Percentiles rank a stretch among this genome's conserved stretches.
phyloP scores from a whole-genome alignment of 2,329 filamentous ascomycete species.

The Tympanopsis confertula region DNA sequence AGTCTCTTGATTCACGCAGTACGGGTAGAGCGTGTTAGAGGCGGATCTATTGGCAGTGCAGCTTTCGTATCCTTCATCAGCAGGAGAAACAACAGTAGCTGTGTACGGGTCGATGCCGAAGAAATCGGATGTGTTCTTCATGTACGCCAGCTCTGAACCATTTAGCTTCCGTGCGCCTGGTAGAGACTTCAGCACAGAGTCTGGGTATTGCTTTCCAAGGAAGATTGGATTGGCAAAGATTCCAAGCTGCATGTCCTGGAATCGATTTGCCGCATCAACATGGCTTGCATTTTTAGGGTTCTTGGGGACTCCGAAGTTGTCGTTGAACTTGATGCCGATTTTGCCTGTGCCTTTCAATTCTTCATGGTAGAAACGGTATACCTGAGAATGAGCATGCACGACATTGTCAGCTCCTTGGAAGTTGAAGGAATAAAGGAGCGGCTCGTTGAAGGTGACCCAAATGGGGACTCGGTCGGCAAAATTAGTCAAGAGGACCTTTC shows the following conservation, averaged over 20 bases:
- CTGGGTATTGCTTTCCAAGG: conserved; percentile 36
- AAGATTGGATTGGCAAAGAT: conserved; percentile 40
- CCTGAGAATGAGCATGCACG: conserved; percentile 33
- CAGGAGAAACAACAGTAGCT: conserved; percentile 36
- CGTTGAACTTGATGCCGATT: conserved; percentile 35
- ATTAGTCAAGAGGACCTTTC: conserved; percentile 35
- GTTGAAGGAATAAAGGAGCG: conserved; percentile 26
- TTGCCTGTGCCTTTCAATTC: conserved; percentile 36
- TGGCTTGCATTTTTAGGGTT: conserved; percentile 25
- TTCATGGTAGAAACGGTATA: conserved; percentile 41
- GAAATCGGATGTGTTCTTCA: conserved; percentile 39
- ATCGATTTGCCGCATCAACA: conserved; percentile 30
- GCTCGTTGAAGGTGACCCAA: conserved; percentile 43
- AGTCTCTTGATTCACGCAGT: conserved; percentile 36
- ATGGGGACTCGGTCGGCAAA: conserved; percentile 37
- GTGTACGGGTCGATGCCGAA: conserved; percentile 48
- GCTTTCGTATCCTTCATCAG: conserved; percentile 27
- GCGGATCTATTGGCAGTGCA: conserved; percentile 30
- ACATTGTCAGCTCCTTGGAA: conserved; percentile 25
- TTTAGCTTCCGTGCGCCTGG: conserved; percentile 32
- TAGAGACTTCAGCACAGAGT: conserved; percentile 29
- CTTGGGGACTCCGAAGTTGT: conserved; percentile 36
- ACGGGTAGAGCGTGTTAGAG: conserved; percentile 31
- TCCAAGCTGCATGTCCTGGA: conserved; percentile 32
- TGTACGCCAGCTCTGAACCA: conserved; percentile 30